Conservation (phyloP, 768 basidiomycete species). For the Leccinum rimulosum region DNA sequence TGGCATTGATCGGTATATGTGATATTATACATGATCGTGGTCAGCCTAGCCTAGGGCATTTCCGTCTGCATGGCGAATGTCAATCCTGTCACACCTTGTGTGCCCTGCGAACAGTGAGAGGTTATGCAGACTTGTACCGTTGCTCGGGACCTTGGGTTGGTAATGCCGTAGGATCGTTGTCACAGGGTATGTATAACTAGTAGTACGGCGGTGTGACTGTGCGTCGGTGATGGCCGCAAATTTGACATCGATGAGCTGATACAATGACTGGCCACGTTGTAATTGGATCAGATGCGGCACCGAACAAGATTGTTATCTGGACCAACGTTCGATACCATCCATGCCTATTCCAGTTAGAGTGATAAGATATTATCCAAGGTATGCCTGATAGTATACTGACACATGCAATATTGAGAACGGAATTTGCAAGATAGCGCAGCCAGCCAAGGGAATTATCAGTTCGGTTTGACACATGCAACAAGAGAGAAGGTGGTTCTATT, state of each 20-base stretch:
- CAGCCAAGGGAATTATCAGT: background rate
- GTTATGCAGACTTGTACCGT: background rate
- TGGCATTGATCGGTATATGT: background rate
- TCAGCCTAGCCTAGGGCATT: background rate
- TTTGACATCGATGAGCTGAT: background rate
- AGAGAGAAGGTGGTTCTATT: background rate
- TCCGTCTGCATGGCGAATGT: background rate
- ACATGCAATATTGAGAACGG: background rate
- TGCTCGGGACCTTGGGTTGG: background rate
- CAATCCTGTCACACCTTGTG: background rate
- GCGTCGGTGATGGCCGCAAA: background rate
- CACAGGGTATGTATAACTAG: background rate
- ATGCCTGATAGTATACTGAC: background rate
- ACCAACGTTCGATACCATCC: background rate
- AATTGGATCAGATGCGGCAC: background rate
- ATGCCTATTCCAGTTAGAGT: background rate
- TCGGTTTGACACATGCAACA: background rate
- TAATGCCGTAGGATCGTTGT: background rate
- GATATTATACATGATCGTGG: background rate
- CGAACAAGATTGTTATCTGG: background rate
- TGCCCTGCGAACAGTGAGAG: constrained; percentile 5
- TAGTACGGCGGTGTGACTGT: background rate
- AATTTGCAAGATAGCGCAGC: background rate
- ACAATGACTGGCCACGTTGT: background rate
- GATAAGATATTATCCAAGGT: background rate